phyloP scores from a whole-genome alignment of 139 green algal genomes.

The Haematococcus lacustris region DNA sequence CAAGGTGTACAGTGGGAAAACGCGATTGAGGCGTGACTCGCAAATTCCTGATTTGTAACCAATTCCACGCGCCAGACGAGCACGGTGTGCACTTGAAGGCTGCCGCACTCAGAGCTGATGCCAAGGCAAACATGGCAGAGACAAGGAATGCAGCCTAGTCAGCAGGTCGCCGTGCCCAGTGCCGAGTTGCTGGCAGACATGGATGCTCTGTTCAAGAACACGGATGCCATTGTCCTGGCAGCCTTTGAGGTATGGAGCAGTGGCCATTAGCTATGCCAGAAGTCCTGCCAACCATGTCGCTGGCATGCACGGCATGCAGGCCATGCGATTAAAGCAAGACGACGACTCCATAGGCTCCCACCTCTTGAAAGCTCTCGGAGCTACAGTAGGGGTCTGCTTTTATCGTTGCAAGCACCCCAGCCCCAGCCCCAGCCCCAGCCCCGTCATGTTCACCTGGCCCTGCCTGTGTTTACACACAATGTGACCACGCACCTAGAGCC shows the following conservation, averaged over 20 bases:
- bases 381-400: constrained; percentile 13
- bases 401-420: neutral
- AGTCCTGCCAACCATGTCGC: too few species aligned
- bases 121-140: neutral
- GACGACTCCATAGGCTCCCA: constrained; percentile 24
- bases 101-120: neutral
- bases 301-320: constrained; percentile 15
- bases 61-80: neutral
- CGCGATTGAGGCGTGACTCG: too few species aligned
- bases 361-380: constrained; percentile 33
- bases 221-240: constrained; percentile 29
- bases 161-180: neutral
- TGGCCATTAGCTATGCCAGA: neutral
- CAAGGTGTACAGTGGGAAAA: too few species aligned
- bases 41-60: too few species aligned
- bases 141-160: neutral
- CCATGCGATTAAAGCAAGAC: constrained; percentile 18
- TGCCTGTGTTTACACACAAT: too few species aligned
- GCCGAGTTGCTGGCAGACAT: constrained; percentile 1
- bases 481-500: too few species aligned
- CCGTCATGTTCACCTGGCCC: too few species aligned
- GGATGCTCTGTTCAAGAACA: constrained; percentile 27
- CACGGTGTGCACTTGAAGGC: neutral
- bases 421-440: too few species aligned
- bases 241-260: constrained; percentile 23